These are phyloP conservation scores for Pyrrhoderma lamaoense DNA, from an alignment of 1,284 basidiomycete species.

Conservation along the genomic window DNA sequence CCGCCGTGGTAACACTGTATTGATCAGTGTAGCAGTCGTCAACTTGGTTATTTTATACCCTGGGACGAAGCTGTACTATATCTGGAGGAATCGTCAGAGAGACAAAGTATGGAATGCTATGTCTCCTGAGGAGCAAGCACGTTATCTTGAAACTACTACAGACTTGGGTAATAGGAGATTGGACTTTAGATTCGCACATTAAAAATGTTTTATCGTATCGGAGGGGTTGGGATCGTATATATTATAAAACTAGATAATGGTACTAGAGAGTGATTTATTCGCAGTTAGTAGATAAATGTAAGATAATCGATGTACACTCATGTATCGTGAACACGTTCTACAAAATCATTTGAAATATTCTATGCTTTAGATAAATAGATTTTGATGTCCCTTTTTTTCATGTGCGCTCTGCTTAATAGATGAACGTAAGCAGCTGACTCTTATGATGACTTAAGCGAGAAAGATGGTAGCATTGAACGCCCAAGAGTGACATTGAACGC, in stretches of 20 bases:
- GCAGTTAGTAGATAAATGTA: too few species aligned
- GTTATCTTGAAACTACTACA: constrained; percentile 38
- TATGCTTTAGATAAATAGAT: too few species aligned
- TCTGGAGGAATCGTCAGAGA: constrained; percentile 42
- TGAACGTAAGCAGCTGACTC: too few species aligned
- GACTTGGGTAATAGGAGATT: constrained; percentile 35
- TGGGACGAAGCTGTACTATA: constrained; percentile 42
- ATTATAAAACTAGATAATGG: not conserved
- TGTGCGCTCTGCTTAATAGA: too few species aligned
- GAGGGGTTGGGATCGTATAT: constrained; percentile 2
- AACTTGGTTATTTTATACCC: constrained; percentile 46
- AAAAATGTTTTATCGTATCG: constrained; percentile 18
- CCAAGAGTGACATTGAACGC: too few species aligned
- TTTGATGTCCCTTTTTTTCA: too few species aligned
- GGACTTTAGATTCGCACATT: constrained; percentile 40
- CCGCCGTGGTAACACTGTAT: constrained; percentile 40
- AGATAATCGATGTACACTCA: too few species aligned
- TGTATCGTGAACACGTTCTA: too few species aligned
- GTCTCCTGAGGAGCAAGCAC: constrained; percentile 35
- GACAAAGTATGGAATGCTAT: constrained; percentile 45
- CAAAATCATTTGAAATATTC: too few species aligned
- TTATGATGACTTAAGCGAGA: too few species aligned
- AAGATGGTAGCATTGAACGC: too few species aligned
- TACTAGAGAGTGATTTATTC: too few species aligned
- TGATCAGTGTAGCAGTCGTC: constrained; percentile 39